Evolutionary conservation across 1,139 yeast species (phyloP).

Genomic region (Kodamaea sp.): DNA sequence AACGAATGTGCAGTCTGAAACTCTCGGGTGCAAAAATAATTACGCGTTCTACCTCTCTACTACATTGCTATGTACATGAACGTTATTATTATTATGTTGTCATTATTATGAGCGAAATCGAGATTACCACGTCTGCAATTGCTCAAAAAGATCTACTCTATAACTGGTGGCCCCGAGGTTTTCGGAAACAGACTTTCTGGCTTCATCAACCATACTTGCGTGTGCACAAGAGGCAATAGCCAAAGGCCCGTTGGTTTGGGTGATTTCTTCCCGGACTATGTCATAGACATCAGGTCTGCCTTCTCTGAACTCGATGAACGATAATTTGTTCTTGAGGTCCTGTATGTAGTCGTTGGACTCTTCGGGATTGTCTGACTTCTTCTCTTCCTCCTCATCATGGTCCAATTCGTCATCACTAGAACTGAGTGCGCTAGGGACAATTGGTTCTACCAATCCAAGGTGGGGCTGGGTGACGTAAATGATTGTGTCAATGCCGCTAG

Average conservation of each 20-base stretch:
- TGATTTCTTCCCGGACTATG: constrained; percentile 38
- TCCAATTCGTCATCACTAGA: constrained; percentile 15
- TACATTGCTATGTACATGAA: too few species aligned
- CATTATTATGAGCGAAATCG: too few species aligned
- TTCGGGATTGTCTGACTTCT: constrained; percentile 13
- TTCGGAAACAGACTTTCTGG: constrained; percentile 34
- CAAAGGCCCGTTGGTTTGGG: constrained; percentile 35
- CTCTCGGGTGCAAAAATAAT: too few species aligned
- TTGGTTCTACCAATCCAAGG: constrained; percentile 21
- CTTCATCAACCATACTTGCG: constrained; percentile 40
- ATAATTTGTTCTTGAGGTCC: constrained; percentile 21
- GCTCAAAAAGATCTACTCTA: constrained; percentile 45
- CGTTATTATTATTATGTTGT: too few species aligned
- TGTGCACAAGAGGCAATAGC: constrained; percentile 47
- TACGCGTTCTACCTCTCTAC: too few species aligned
- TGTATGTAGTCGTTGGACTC: constrained; percentile 17
- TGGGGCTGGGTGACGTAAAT: constrained; percentile 33
- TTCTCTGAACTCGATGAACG: constrained; percentile 42
- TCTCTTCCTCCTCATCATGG: constrained; percentile 14
- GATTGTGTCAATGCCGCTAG: constrained; percentile 34
- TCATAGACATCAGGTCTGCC: constrained; percentile 47
- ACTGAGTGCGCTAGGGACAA: constrained; percentile 10
- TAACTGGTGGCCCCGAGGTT: constrained; percentile 28
- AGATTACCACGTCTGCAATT: constrained; percentile 39
- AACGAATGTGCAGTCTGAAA: too few species aligned